Evolutionary conservation across 805 yeast species (phyloP), one percentile per base, ranked within the genome.

Genomic region (Wickerhamiella spandovensis): DNA sequence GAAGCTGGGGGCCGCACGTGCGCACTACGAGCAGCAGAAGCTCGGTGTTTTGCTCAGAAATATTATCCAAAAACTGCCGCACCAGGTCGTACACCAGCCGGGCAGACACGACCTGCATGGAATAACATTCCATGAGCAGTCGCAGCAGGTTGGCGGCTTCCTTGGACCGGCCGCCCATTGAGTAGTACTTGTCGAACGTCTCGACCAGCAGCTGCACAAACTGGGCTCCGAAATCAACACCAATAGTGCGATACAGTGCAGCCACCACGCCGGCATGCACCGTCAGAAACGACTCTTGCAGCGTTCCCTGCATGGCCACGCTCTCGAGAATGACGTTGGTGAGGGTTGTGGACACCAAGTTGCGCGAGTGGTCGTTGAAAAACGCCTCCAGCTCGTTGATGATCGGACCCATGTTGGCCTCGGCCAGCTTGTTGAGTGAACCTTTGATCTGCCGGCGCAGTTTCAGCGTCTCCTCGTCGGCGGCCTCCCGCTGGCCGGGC

Each of bases 191-290:
- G 37, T 82, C 80, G 58, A 84, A 78, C 50, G 71, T 73, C 53
- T 85, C 95, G n/a, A 89, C 84, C 50, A 84, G 62, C 0, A 77
- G 72, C 62, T 92, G 98, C 32, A 88, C 72, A 52, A 88, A 82
- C 57, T 71, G 76, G 0, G 97, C 98, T 53, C 95, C 97, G 64
- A 87, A 83, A 54, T 87, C 95, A 38, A 81, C 77, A 20, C 98
- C 97, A n/a, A 63, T 51, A 57, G 84, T 84, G 53, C 84, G 74
- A 67, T 84, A 87, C 22, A 92, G 64, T 0, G 95, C 82, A 21
- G 81, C 81, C 2, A 81, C 76, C 7, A 87, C 71, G 5, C 87
- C 81, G 1, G 95, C 83, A 64, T 90, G 89, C 30, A 85, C 72
- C 53, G 83, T 75, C 39, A 89, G 77, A 62, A 87, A 86, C 1